These are phyloP conservation scores for Tubosaeta sp. DNA, from an alignment of 768 basidiomycete genomes.

Conservation along the genomic window DNA sequence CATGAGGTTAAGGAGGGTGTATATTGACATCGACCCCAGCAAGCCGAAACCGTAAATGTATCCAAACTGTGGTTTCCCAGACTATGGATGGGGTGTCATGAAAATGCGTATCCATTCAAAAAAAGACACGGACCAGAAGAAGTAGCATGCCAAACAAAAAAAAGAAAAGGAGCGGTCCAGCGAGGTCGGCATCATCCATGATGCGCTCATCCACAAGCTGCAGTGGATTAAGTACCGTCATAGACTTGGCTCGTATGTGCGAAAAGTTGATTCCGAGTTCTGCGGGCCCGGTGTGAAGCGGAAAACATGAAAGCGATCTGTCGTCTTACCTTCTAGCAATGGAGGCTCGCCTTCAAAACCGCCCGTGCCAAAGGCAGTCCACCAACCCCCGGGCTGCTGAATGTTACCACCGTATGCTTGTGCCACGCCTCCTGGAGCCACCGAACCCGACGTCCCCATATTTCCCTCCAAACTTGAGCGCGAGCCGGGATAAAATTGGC, in stretches of 20 bases:
- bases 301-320: not conserved
- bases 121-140: conserved; percentile 65
- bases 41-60: conserved; percentile 98
- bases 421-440: conserved; percentile 41
- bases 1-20: conserved; percentile 96
- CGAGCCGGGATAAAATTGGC: conserved; percentile 62
- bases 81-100: conserved; percentile 44
- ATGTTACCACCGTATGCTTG: conserved; percentile 69
- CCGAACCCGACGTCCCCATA: conserved; percentile 50
- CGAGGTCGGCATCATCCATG: conserved; percentile 99
- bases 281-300: conserved; percentile 29
- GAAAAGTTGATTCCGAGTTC: conserved; percentile 98
- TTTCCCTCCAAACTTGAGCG: conserved; percentile 78
- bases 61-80: conserved; percentile 96
- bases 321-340: conserved; percentile 76
- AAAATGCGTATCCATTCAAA: not conserved
- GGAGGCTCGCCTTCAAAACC: conserved; percentile 96
- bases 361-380: conserved; percentile 94
- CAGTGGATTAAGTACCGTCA: conserved; percentile 94
- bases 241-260: conserved; percentile 90
- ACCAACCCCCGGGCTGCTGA: conserved; percentile 75
- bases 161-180: conserved; percentile 92
- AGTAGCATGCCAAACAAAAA: conserved; percentile 93
- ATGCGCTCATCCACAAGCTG: conserved; percentile 81
- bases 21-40: conserved; percentile 89